Base-by-base conservation (phyloP, 2,329 filamentous ascomycete species). In the Neofusicoccum laricinum region DNA sequence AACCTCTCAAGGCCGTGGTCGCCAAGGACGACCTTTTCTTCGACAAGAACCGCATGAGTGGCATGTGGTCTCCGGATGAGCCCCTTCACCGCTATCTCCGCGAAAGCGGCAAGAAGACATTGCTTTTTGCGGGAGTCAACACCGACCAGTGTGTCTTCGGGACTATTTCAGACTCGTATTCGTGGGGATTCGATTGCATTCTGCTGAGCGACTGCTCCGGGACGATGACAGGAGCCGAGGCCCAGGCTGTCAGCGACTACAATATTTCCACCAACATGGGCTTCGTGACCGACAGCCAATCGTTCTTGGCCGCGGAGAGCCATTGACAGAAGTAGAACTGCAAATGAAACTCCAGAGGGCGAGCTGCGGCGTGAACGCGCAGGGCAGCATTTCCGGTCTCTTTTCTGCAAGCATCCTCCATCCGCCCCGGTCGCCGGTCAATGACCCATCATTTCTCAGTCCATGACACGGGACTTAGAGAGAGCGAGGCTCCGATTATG, bases 71-170 rank as follows among this genome's bases (percentile, higher is more conserved):
- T 49, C 76, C 74, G 5, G 67, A 76, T 15, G 73, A 79, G 64
- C 76, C 75, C 10, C 71, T 80, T 40, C 77, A 80, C 68, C 70
- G 75, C 64, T 79, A 78, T 66, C 69, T 80, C 6, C 69, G 74
- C 12, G 71, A 75, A 63, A 74, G 72, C n/a, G 71, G 73, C 43
- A 79, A 78, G 70, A 78, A 78, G 67, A 79, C 77, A 0, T 66
- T 80, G 19, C 67, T 79, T 4, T 79, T 79, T 64, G 74, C 78
- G 17, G 77, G 77, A 21, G 76, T 79, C 58, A 80, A 79, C 66
- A 80, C 77, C 10, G 77, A 79, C 67, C 78, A 79, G 68, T 80
- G 77, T 57, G 70, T 79, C 11, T 74, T 79, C 32, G 78, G 77
- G 25, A 79, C 77, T 0, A 69, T 79, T 21, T 77, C 76, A 14